Conservation (phyloP, 1,139 yeast genomes). For the Blastobotrys indianensis region DNA sequence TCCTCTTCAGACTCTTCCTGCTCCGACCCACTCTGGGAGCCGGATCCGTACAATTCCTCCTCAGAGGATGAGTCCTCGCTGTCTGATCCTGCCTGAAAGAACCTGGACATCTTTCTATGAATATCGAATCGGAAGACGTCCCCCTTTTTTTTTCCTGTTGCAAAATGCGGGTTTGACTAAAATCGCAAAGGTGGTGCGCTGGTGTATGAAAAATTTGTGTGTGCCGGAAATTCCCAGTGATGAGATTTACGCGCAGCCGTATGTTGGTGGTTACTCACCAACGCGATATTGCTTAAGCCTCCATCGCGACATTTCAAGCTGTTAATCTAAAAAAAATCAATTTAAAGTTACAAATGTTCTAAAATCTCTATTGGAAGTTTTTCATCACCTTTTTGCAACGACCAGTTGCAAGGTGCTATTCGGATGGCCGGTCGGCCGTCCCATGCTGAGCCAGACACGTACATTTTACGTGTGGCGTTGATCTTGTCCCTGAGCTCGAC, state of each 20-base stretch:
- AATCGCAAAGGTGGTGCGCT: background rate
- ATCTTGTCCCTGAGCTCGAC: slow-evolving; percentile 15
- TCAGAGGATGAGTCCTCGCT: slow-evolving; percentile 66
- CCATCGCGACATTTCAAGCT: background rate
- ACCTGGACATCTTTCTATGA: slow-evolving; percentile 53
- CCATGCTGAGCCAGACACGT: slow-evolving; percentile 24
- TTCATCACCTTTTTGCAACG: slow-evolving; percentile 17
- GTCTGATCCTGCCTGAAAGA: slow-evolving; percentile 54
- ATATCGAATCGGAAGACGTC: background rate
- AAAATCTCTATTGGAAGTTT: slow-evolving; percentile 15
- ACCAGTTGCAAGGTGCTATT: slow-evolving; percentile 28
- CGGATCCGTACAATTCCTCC: slow-evolving; percentile 64
- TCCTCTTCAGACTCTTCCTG: slow-evolving; percentile 23
- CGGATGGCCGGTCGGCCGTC: slow-evolving; percentile 21
- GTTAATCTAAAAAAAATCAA: background rate
- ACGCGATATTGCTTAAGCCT: too few relatives aligned
- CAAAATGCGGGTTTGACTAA: background rate
- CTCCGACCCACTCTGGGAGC: slow-evolving; percentile 51
- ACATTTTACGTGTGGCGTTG: slow-evolving; percentile 19
- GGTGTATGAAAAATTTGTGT: too few relatives aligned
- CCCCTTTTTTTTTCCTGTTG: slow-evolving; percentile 1
- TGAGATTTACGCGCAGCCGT: slow-evolving; percentile 5
- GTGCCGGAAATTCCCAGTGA: slow-evolving; percentile 1
- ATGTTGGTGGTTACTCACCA: too few relatives aligned
- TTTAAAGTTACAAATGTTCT: background rate